phyloP scores from a whole-genome alignment of 177 flowering plant genomes.

The Tripterygium wilfordii region DNA sequence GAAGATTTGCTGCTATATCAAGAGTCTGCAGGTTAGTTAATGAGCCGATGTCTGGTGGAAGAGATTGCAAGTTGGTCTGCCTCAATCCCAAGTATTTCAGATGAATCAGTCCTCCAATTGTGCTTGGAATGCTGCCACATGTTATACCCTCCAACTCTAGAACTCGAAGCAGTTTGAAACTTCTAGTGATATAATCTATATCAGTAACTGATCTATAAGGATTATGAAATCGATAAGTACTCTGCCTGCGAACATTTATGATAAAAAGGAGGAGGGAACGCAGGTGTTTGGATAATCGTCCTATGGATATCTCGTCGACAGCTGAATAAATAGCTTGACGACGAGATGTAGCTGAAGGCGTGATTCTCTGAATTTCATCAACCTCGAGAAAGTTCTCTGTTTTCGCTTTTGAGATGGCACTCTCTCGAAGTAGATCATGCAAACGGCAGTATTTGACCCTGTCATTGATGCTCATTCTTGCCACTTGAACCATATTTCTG shows the following conservation, averaged over 20 bases:
- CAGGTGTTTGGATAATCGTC: not conserved
- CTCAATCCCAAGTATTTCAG: constrained; percentile 18
- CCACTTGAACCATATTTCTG: constrained; percentile 17
- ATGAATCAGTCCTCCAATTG: constrained; percentile 15
- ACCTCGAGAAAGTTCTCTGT: constrained; percentile 11
- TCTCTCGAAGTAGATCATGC: constrained; percentile 26
- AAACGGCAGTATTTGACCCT: constrained; percentile 16
- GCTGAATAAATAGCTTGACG: not conserved
- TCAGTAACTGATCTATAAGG: not conserved
- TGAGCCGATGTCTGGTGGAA: not conserved
- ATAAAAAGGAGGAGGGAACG: constrained; percentile 4
- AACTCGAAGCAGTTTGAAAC: constrained; percentile 13
- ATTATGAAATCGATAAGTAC: too few relatives aligned
- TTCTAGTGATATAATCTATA: not conserved
- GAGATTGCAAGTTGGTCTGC: not conserved
- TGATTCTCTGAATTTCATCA: too few relatives aligned
- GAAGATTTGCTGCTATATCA: not conserved
- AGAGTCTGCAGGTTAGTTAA: constrained; percentile 1
- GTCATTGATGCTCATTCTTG: not conserved
- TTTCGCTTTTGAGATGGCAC: constrained; percentile 13
- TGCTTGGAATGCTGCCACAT: not conserved
- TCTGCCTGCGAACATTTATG: too few relatives aligned
- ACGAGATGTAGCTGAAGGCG: not conserved
- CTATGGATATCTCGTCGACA: not conserved
- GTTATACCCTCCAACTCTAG: constrained; percentile 7